phyloP scores from a whole-genome alignment of 352 stramenopile genomes.

The Nothophytophthora sp. region DNA sequence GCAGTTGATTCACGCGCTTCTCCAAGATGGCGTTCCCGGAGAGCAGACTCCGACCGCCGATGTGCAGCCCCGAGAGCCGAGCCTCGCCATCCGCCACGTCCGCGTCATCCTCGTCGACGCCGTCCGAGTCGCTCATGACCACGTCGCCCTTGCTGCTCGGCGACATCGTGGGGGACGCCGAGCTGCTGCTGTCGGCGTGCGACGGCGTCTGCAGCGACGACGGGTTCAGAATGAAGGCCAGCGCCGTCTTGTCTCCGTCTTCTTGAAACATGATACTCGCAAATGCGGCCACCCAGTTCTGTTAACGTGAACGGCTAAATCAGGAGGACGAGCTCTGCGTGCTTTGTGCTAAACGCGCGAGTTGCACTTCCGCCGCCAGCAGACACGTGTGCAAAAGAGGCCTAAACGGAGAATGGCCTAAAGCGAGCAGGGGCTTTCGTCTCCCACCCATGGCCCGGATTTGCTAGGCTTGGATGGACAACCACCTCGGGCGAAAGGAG shows the following conservation, averaged over 20 bases:
- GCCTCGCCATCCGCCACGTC: conserved; percentile 34
- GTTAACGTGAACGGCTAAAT: too few relatives aligned
- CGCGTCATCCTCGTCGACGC: conserved; percentile 22
- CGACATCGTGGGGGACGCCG: conserved; percentile 43
- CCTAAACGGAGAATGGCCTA: too few relatives aligned
- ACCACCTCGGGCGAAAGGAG: too few relatives aligned
- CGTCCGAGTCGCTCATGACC: conserved; percentile 33
- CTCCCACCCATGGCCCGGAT: too few relatives aligned
- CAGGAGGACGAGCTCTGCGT: neutral
- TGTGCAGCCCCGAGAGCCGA: conserved; percentile 38
- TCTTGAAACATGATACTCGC: conserved; percentile 22
- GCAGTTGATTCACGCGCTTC: conserved; percentile 56
- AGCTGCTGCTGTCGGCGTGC: conserved; percentile 17
- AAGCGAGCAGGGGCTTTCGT: too few relatives aligned
- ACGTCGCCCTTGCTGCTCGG: conserved; percentile 43
- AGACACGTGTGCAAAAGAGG: too few relatives aligned
- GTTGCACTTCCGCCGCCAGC: too few relatives aligned
- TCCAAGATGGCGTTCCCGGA: conserved; percentile 50
- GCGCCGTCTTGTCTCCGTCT: conserved; percentile 54
- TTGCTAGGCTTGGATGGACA: too few relatives aligned
- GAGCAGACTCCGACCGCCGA: conserved; percentile 55
- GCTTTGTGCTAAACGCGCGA: too few relatives aligned
- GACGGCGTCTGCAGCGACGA: conserved; percentile 21
- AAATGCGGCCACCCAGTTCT: neutral
- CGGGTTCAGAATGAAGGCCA: conserved; percentile 80